These are phyloP conservation scores for Kuraishia borneana DNA, from an alignment of 805 yeast species.

Conservation along the genomic window DNA sequence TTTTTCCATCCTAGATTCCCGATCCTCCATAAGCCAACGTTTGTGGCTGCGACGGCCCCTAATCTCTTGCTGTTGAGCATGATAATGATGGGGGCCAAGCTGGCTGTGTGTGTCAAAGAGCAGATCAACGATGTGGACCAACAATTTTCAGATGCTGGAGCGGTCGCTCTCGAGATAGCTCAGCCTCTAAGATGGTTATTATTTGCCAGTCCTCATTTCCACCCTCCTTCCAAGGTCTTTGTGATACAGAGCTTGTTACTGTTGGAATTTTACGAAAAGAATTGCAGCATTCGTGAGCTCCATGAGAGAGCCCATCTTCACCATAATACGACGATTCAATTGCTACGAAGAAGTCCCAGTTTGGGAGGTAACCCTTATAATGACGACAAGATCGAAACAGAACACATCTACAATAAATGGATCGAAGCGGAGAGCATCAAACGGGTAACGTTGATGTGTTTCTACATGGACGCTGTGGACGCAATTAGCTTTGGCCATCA, in stretches of 20 bases:
- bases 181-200: conserved; percentile 57
- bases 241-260: conserved; percentile 63
- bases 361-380: conserved; percentile 9
- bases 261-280: conserved; percentile 73
- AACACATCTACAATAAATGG: conserved; percentile 48
- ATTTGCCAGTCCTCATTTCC: conserved; percentile 61
- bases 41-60: conserved; percentile 33
- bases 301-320: conserved; percentile 82
- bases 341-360: conserved; percentile 6
- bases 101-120: conserved; percentile 18
- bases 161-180: conserved; percentile 34
- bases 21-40: conserved; percentile 48
- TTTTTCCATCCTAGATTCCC: conserved; percentile 51
- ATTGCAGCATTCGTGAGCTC: conserved; percentile 50
- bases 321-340: conserved; percentile 48
- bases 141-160: conserved; percentile 15
- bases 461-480: conserved; percentile 70
- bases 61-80: conserved; percentile 42
- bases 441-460: conserved; percentile 71
- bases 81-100: conserved; percentile 42
- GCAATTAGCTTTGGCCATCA: conserved; percentile 73
- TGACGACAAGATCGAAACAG: conserved; percentile 10
- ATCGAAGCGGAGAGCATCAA: conserved; percentile 72
- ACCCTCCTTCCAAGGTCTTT: conserved; percentile 70
- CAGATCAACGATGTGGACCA: conserved; percentile 10